Conservation (phyloP, 805 yeast species). For the Candida tammaniensis region DNA sequence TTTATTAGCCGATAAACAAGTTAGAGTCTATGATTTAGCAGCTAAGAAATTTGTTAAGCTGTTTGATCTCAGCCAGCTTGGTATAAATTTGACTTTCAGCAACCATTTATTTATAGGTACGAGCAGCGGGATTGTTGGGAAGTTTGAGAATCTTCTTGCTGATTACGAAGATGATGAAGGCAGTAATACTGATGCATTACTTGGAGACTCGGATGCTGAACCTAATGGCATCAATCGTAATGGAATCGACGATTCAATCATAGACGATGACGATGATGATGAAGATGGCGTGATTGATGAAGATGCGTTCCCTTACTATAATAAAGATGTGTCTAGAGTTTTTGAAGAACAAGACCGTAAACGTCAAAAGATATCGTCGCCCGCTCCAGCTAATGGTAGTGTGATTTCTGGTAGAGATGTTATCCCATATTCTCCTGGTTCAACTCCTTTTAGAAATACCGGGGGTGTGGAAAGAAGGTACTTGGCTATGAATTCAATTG, state of each 20-base stretch:
- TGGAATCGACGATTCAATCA: slow-evolving; percentile 14
- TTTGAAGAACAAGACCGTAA: slow-evolving; percentile 17
- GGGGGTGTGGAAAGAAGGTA: slow-evolving; percentile 59
- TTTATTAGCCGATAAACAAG: slow-evolving; percentile 41
- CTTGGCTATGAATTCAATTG: slow-evolving; percentile 74
- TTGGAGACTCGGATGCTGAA: too few species aligned
- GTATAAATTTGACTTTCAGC: slow-evolving; percentile 29
- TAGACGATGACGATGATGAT: slow-evolving; percentile 20
- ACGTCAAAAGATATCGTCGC: slow-evolving; percentile 18
- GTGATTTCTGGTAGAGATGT: slow-evolving; percentile 20
- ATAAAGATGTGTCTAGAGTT: slow-evolving; percentile 18
- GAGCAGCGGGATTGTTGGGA: slow-evolving; percentile 37
- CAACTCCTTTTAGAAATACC: slow-evolving; percentile 56
- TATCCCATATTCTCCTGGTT: slow-evolving; percentile 79
- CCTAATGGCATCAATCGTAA: slow-evolving; percentile 8
- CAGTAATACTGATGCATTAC: slow-evolving; percentile 9
- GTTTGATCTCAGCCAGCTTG: slow-evolving; percentile 22
- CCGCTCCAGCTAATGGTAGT: neutral
- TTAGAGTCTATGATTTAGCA: slow-evolving; percentile 50
- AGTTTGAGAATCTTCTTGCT: neutral
- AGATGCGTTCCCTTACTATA: slow-evolving; percentile 23
- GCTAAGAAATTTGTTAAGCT: slow-evolving; percentile 25
- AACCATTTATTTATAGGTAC: slow-evolving; percentile 40
- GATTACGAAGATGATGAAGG: slow-evolving; percentile 12
- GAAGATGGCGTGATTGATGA: slow-evolving; percentile 36